A percentile compares a stretch with the other conserved stretches of the same genome.
Evolutionary conservation across 1,139 yeast genomes (phyloP).

Genomic region (Nakaseomyces kungkrabaensis): DNA sequence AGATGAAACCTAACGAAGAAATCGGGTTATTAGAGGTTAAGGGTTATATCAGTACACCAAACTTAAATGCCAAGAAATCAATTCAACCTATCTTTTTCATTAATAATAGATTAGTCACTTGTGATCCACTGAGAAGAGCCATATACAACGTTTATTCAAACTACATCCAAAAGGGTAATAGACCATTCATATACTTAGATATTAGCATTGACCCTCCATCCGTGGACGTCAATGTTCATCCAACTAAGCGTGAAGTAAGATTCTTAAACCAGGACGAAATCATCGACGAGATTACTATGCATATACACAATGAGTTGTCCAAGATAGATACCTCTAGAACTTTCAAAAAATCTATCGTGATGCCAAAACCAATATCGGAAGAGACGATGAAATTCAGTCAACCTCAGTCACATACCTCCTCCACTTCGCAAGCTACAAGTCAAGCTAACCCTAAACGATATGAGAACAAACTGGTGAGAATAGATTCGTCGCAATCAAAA

Average conservation of each 20-base stretch:
- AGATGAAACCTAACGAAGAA: conserved; percentile 26
- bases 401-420: conserved; percentile 4
- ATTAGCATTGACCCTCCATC: conserved; percentile 55
- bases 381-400: neutral
- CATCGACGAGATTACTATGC: conserved; percentile 45
- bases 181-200: conserved; percentile 69
- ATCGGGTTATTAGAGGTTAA: conserved; percentile 41
- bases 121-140: conserved; percentile 72
- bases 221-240: conserved; percentile 90
- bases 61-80: conserved; percentile 58
- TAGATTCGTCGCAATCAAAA: conserved; percentile 60
- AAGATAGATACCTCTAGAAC: conserved; percentile 61
- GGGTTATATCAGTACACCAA: conserved; percentile 66
- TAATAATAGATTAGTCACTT: conserved; percentile 70
- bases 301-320: conserved; percentile 43
- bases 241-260: conserved; percentile 87
- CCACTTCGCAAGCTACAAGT: conserved; percentile 24
- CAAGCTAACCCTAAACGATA: conserved; percentile 30
- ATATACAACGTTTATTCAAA: conserved; percentile 51
- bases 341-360: conserved; percentile 39
- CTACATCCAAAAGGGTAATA: conserved; percentile 71
- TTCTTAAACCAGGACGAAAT: conserved; percentile 84
- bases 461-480: conserved; percentile 62
- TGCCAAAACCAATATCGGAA: neutral
- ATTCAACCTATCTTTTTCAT: conserved; percentile 69